These are phyloP conservation scores for Trichophyton simii DNA, from an alignment of 2,329 filamentous ascomycete species.

Conservation along the genomic window DNA sequence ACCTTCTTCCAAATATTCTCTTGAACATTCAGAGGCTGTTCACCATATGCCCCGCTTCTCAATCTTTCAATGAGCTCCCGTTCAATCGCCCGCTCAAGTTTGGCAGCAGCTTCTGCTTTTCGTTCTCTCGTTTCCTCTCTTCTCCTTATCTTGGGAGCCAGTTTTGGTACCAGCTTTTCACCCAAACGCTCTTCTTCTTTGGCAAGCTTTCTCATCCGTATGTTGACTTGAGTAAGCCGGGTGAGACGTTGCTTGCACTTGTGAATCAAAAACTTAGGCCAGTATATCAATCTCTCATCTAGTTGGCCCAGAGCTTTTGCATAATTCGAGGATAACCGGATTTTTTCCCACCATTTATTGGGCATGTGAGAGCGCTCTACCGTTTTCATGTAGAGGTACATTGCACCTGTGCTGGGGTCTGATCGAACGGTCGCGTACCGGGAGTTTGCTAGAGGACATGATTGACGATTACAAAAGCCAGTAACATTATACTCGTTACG, in stretches of 20 bases:
- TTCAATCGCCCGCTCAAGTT: constrained; percentile 93
- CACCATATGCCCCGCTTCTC: constrained; percentile 84
- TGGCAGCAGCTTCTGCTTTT: constrained; percentile 70
- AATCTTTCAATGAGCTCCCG: constrained; percentile 83
- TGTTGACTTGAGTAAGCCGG: constrained; percentile 79
- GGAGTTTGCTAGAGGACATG: constrained; percentile 80
- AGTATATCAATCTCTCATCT: constrained; percentile 78
- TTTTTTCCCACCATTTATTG: constrained; percentile 85
- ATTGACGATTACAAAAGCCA: constrained; percentile 72
- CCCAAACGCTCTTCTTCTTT: constrained; percentile 82
- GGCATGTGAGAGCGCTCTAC: constrained; percentile 80
- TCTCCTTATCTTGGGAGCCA: constrained; percentile 78
- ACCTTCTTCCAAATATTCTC: constrained; percentile 97
- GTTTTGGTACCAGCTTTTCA: constrained; percentile 73
- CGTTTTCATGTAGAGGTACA: constrained; percentile 97
- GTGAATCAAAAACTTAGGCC: constrained; percentile 83
- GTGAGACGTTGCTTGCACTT: constrained; percentile 96
- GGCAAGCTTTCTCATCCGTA: constrained; percentile 61
- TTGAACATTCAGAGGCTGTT: constrained; percentile 87
- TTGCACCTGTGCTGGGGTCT: constrained; percentile 62
- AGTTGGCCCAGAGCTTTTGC: constrained; percentile 77
- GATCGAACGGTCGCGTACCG: constrained; percentile 85
- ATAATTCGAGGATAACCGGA: constrained; percentile 84
- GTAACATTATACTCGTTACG: constrained; percentile 86
- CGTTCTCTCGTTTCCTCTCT: constrained; percentile 64